These are phyloP conservation scores for Saccharomyces hybrid DNA, from an alignment of 1,139 yeast genomes.

Conservation along the genomic window DNA sequence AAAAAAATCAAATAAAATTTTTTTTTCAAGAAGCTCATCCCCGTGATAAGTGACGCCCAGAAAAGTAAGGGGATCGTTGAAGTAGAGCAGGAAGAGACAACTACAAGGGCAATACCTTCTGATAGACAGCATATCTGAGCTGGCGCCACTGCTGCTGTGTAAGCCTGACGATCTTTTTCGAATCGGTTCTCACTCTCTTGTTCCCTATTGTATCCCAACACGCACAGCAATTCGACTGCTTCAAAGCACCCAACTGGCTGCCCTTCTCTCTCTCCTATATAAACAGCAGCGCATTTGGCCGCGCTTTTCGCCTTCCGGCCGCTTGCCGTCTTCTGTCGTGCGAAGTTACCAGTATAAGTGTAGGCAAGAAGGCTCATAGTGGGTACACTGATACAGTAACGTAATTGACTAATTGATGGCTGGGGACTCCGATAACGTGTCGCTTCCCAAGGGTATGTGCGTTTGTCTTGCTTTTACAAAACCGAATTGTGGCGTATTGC, in stretches of 20 bases:
- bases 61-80: not conserved
- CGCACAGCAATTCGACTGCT: too few species aligned
- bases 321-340: not conserved
- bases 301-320: not conserved
- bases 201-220: not conserved
- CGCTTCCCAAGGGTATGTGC: conserved; percentile 14
- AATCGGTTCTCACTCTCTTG: not conserved
- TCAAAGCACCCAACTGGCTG: not conserved
- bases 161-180: too few species aligned
- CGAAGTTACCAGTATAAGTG: not conserved
- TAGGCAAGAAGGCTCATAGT: conserved; percentile 1
- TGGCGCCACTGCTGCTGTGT: too few species aligned
- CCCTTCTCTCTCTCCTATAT: not conserved
- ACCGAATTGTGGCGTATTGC: too few species aligned
- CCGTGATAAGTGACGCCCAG: not conserved
- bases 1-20: conserved; percentile 3
- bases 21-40: conserved; percentile 1
- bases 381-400: too few species aligned
- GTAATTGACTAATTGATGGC: conserved; percentile 1
- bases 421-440: conserved; percentile 13
- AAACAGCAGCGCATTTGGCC: not conserved
- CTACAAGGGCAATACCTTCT: too few species aligned
- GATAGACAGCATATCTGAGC: too few species aligned
- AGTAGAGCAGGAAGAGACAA: too few species aligned
- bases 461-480: not conserved